Conservation (phyloP, 2,329 filamentous ascomycete species). For the Pseudogymnoascus sp. region DNA sequence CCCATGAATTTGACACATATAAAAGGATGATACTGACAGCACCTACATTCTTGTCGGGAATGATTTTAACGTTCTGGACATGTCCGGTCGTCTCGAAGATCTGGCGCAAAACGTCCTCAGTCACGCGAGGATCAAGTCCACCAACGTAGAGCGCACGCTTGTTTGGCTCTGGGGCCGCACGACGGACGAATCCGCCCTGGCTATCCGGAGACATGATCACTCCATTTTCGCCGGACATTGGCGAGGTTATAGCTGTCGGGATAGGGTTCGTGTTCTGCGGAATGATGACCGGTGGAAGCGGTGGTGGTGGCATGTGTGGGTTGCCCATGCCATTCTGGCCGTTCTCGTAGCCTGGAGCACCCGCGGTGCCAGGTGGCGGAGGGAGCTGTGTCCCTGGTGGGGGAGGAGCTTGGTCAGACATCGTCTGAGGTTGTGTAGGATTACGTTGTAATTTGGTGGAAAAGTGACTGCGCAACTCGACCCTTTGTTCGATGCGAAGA, state of each 20-base stretch:
- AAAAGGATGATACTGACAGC: constrained; percentile 31
- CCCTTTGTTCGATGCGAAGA: neutral
- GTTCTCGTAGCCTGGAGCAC: constrained; percentile 70
- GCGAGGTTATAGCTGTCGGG: constrained; percentile 83
- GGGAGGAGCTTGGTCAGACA: constrained; percentile 69
- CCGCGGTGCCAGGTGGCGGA: constrained; percentile 57
- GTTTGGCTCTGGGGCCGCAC: constrained; percentile 94
- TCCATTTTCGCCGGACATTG: constrained; percentile 60
- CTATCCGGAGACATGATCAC: constrained; percentile 79
- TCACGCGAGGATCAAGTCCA: constrained; percentile 87
- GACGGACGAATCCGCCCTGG: constrained; percentile 71
- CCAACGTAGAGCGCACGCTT: constrained; percentile 96
- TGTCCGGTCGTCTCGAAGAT: constrained; percentile 99
- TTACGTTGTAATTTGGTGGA: neutral
- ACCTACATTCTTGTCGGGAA: constrained; percentile 98
- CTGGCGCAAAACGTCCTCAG: constrained; percentile 90
- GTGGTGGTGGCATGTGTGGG: constrained; percentile 80
- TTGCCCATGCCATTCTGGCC: constrained; percentile 63
- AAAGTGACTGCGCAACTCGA: constrained; percentile 4
- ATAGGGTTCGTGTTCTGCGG: constrained; percentile 95
- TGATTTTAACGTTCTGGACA: constrained; percentile 98
- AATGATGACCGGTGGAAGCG: constrained; percentile 75
- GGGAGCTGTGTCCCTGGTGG: constrained; percentile 58
- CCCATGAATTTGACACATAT: constrained; percentile 20
- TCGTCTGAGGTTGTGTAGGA: constrained; percentile 32